Base-by-base conservation (phyloP, 192 early-diverging fungal genomes). In the Jimgerdemannia flammicorona region DNA sequence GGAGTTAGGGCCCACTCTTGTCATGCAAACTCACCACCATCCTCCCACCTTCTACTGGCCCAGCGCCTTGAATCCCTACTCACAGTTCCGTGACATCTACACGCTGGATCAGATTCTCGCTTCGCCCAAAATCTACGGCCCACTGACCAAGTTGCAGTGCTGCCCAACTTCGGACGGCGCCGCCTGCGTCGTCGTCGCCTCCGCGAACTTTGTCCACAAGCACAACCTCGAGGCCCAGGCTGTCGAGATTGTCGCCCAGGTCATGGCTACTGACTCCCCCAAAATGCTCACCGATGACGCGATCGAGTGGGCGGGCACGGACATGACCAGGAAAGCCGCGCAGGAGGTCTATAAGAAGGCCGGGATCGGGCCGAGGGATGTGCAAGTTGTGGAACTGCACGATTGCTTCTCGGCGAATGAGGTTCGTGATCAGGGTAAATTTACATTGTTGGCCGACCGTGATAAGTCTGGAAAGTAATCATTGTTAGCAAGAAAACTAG, bases 331-430 rank as follows among this genome's bases (percentile, higher is more conserved):
- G 64, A 77, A 81, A 44, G 92, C 92, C 69, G 89, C 87, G 4
- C 11, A 76, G 4, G 80, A 88, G 4, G 86, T 85, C 29, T 90
- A 80, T 74, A 44, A 79, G 69, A 84, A 83, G 74, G 87, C 92
- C 19, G 88, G 88, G 3, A 90, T 93, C 64, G 84, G 84, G 64
- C 65, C 85, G 49, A 79, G 80, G 3, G 89, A 92, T 74, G 85
- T 93, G 8, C 82, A 88, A 73, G 92, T 92, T 18, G 81, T 93
- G 54, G 91, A 92, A 73, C 81, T 93, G 49, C 92, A 93, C 78
- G 92, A 93, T 75, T 93, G 92, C 77, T 93, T 93, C 82, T 88
- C 87, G 18, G 90, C 89, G 72, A 93, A 91, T 74, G 92, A 93
- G 78, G 85, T 89, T 67, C 72, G n/a, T n/a, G 59, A n/a, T 40